A percentile compares a stretch with the other conserved stretches of the same genome.
Evolutionary conservation across 805 yeast genomes (phyloP).

Genomic region (Kodamaea restingae): DNA sequence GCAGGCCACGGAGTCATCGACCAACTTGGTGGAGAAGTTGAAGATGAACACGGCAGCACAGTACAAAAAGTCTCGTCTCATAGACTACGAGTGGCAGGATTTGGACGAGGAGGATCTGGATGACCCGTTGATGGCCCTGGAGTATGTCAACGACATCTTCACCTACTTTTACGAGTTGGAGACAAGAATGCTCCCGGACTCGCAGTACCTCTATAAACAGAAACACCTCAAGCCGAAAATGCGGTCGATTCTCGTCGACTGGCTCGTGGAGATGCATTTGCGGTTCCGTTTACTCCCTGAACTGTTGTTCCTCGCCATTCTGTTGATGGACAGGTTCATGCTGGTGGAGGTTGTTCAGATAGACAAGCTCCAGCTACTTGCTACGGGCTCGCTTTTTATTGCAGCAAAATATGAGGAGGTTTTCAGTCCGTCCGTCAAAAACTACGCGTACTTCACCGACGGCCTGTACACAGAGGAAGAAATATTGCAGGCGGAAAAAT

Average conservation of each 20-base stretch:
- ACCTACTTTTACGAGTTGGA: conserved; percentile 73
- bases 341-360: conserved; percentile 69
- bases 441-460: conserved; percentile 84
- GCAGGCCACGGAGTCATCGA: conserved; percentile 52
- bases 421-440: conserved; percentile 76
- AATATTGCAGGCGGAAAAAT: conserved; percentile 78
- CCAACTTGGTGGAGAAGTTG: conserved; percentile 40
- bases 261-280: conserved; percentile 88
- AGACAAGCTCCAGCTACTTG: conserved; percentile 77
- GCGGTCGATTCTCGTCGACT: conserved; percentile 86
- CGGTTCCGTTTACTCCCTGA: conserved; percentile 82
- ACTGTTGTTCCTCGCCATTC: conserved; percentile 76
- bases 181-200: conserved; percentile 64
- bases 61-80: conserved; percentile 35
- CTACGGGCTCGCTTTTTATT: conserved; percentile 79
- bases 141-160: conserved; percentile 85
- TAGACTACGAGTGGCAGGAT: conserved; percentile 64
- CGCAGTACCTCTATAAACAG: conserved; percentile 63
- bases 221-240: conserved; percentile 70
- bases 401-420: conserved; percentile 96
- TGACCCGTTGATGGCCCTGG: conserved; percentile 85
- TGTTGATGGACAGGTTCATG: conserved; percentile 84
- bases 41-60: conserved; percentile 13
- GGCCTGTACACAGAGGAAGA: conserved; percentile 79
- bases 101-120: conserved; percentile 65